Percentiles rank a stretch among this genome's conserved stretches.
Conservation (phyloP, 805 yeast species). For the Saccharomycopsis selenospora region DNA sequence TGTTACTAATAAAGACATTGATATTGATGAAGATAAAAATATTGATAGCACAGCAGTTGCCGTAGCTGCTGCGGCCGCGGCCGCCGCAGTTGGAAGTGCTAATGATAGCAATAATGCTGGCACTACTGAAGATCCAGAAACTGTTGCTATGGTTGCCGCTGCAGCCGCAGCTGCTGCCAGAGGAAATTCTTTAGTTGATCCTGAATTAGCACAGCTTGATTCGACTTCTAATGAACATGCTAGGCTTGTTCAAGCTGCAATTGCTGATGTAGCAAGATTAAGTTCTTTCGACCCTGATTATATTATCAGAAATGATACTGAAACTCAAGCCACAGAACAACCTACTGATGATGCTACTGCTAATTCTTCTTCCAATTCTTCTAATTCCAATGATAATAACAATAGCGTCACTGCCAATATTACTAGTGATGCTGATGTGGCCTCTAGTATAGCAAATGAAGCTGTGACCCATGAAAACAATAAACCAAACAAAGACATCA, state of each 20-base stretch:
- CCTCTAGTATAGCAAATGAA: neutral
- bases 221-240: constrained; percentile 45
- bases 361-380: neutral
- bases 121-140: constrained; percentile 21
- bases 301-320: constrained; percentile 22
- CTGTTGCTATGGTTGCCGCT: constrained; percentile 18
- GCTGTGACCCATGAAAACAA: neutral
- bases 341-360: constrained; percentile 18
- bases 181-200: constrained; percentile 41
- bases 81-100: constrained; percentile 14
- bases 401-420: neutral
- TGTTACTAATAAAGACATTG: constrained; percentile 21
- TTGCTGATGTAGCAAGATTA: constrained; percentile 48
- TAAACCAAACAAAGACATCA: too few relatives aligned
- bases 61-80: constrained; percentile 23
- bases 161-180: neutral
- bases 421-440: neutral
- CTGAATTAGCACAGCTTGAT: constrained; percentile 48
- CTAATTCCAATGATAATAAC: neutral
- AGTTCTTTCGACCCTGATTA: constrained; percentile 30
- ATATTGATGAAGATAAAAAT: constrained; percentile 11
- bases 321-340: neutral
- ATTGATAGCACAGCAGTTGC: constrained; percentile 29
- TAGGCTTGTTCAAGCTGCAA: constrained; percentile 62
- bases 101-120: constrained; percentile 14